Base-by-base conservation (phyloP, 2,329 filamentous ascomycete species). In the Myriosclerotinia scirpicola region DNA sequence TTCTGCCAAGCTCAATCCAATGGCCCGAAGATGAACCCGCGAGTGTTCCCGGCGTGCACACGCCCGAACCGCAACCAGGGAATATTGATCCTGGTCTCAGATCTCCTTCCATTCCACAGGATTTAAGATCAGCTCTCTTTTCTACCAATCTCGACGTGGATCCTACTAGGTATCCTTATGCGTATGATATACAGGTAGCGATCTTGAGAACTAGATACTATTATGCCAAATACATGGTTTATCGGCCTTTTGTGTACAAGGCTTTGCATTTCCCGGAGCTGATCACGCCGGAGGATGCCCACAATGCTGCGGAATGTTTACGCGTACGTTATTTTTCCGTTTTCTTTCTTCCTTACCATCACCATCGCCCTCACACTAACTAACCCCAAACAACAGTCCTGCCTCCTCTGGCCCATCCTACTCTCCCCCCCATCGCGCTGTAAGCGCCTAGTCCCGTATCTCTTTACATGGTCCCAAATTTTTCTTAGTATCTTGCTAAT, bases 391-490 rank as follows among this genome's bases (percentile, higher is more conserved):
- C 22, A 38, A 5, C 38, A 83, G 70, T 80, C 83, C 1, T 83
- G 81, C n/a, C 77, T 88, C 17, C 79, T 83, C 66, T 89, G 86
- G 86, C 86, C 86, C 1, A 79, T 88, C 34, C 79, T 81, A 30
- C 81, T 87, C 77, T 82, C 83, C 9, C 85, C 86, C 0, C 80
- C 83, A 0, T 83, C 82, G 68, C 79, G 81, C 64, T 82, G 82
- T 73, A 89, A 88, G 75, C 78, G 85, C 46, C 78, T 88, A 6
- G 77, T 88, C 0, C 85, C 86, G 0, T 82, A 83, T 66, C 72
- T 85, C 1, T 88, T 87, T 72, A 84, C 85, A 64, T 88, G 86
- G 83, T 85, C 84, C 11, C 85, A 88, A 70, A 87, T 86, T 68
- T 80, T 88, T 53, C 79, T 88, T 54, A 83, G 83, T 4, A 83